Base-by-base conservation (phyloP, 192 early-diverging fungal species). In the Linnemannia zychae region DNA sequence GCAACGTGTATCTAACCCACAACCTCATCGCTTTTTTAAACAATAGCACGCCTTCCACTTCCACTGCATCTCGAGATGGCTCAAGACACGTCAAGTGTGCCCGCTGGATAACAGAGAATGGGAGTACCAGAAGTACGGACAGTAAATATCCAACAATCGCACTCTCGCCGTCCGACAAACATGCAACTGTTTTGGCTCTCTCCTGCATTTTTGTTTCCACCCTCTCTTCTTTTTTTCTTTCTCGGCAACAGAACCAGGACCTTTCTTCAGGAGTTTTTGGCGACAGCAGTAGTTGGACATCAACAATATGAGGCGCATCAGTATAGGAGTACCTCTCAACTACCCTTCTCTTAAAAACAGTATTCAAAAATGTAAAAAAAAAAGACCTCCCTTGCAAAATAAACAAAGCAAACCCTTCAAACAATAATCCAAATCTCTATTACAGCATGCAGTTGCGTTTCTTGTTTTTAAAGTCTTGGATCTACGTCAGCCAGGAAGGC, bases 61-160 rank as follows among this genome's bases (percentile, higher is more conserved):
- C 79, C 98, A 99, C 82, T 99, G 98, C 89, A 99, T 99, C 72
- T 94, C 94, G 53, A 93, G 98, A 84, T 99, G 98, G 98, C 90
- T 99, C 50, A 99, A 98, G 90, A 97, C 94, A 80, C 92, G 98
- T 57, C 93, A 97, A 85, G 96, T 99, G 31, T 99, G 98, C 84
- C 98, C 98, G 52, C 89, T 99, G 86, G 98, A 99, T 90, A 99
- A 99, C 90, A 91, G 97, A 87, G 96, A 98, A 89, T 99, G 98
- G 98, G 97, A 97, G 85, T 97, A 95, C 91, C 98, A 98, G 87
- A 99, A 98, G 94, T 93, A 94, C 71, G 93, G 83, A 65, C 77
- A 79, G 68, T 85, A 85, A 79, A 77, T 24, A 50, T 33, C 28
- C 57, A 63, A 24, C 13, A 63, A 18, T n/a, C n/a, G 40, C 40